phyloP scores from a whole-genome alignment of 345 rosid species.

The Eucalyptus albens region DNA sequence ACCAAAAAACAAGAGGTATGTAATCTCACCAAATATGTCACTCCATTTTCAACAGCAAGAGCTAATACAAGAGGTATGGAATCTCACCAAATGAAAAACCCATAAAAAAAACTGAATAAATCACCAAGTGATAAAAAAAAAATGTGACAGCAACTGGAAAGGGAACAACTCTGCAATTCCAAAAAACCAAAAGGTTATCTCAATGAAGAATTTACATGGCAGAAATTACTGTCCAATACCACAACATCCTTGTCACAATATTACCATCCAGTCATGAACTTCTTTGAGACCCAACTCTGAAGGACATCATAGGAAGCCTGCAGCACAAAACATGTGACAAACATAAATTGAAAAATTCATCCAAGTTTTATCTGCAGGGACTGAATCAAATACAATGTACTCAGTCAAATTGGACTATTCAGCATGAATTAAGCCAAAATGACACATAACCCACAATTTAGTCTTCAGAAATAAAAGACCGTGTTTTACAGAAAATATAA shows the following conservation, averaged over 20 bases:
- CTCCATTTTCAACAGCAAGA: background rate
- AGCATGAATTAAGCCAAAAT: background rate
- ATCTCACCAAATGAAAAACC: conserved; percentile 33
- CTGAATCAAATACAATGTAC: background rate
- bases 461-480: background rate
- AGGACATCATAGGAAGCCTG: conserved; percentile 81
- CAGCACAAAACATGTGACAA: background rate
- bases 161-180: conserved; percentile 54
- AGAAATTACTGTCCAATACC: background rate
- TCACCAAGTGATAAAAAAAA: conserved; percentile 72
- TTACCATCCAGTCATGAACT: conserved; percentile 92
- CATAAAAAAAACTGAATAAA: conserved; percentile 58
- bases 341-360: background rate
- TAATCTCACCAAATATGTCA: conserved; percentile 63
- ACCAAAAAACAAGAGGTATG: background rate
- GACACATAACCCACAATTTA: background rate
- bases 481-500: background rate
- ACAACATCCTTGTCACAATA: background rate
- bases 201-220: background rate
- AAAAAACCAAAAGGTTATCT: background rate
- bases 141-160: conserved; percentile 86
- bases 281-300: conserved; percentile 86
- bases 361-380: background rate
- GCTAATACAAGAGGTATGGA: no score
- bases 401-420: background rate